Evolutionary conservation across 2,329 filamentous ascomycete genomes (phyloP), one percentile per base, ranked within the genome.

Genomic region (Ophiognomonia clavigignenti-juglandacearum): DNA sequence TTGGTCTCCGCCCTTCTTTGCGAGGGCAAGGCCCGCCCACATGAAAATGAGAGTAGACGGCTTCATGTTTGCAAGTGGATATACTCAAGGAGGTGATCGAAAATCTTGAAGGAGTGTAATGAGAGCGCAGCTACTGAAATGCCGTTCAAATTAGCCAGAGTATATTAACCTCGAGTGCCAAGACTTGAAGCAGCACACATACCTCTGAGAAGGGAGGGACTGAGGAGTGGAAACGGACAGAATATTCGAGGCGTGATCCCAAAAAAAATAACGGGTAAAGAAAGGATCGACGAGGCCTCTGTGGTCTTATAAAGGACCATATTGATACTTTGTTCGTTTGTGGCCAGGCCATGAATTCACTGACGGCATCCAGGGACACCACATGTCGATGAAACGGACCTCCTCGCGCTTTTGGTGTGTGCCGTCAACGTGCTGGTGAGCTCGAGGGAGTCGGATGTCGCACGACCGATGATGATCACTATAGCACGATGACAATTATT

Each of bases 11-110:
- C 36, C 36, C 23, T 45, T 20, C 23, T 32, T 37, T 22, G 34
- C 36, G 24, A 57, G 24, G 18, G 56, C 52, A 16, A 61, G 50
- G 16, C 48, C 43, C 14, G 39, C 53, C n/a, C 29, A 43, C 7
- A 54, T 41, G 43, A 54, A 43, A 38, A 55, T 36, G 39, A 41
- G 27, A 31, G 42, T 45, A 20, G 41, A 29, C 8, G 42, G 39
- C 50, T 44, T 50, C 46, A 45, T 47, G 44, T n/a, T 43, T 42
- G 48, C 22, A 32, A 29, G 23, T 41, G 43, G 14, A 35, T 43
- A 20, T 31, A 39, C n/a, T n/a, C n/a, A 34, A 37, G 42, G 51
- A 43, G 27, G 10, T 16, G 10, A 35, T 10, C 34, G 20, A 38
- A 20, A 36, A 16, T 45, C 19, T 3, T 22, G 3, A 10, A n/a